Conservation (phyloP, 1,139 yeast genomes). For the Nakaseomyces uthaithaninus region DNA sequence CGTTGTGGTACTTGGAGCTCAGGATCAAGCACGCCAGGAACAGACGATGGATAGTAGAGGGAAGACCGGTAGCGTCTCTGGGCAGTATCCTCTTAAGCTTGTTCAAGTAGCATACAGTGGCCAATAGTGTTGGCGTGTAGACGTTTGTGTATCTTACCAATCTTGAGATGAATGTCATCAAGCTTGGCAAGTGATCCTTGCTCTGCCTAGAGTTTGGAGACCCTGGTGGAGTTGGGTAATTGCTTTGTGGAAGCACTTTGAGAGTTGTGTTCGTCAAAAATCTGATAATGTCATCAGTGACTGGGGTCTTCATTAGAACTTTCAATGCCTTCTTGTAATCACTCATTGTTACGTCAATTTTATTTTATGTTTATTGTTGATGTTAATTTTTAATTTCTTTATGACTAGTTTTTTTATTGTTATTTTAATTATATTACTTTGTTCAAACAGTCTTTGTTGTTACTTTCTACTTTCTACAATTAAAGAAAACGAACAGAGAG, state of each 20-base stretch:
- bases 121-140: constrained; percentile 67
- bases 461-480: too few relatives aligned
- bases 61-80: constrained; percentile 61
- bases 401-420: not conserved
- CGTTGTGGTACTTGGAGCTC: constrained; percentile 68
- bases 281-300: constrained; percentile 31
- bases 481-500: too few relatives aligned
- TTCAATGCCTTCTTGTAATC: constrained; percentile 26
- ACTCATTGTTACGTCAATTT: constrained; percentile 15
- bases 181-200: constrained; percentile 44
- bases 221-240: constrained; percentile 17
- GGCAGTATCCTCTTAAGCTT: constrained; percentile 55
- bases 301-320: constrained; percentile 31
- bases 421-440: not conserved
- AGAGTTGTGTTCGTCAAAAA: constrained; percentile 28
- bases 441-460: not conserved
- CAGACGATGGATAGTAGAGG: constrained; percentile 71
- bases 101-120: constrained; percentile 61
- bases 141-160: constrained; percentile 67
- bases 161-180: constrained; percentile 64
- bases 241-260: constrained; percentile 23
- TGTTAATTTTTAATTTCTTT: not conserved
- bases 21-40: constrained; percentile 65
- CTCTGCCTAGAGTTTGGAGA: constrained; percentile 10
- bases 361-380: not conserved